Base-by-base conservation (phyloP, 495 filamentous ascomycete genomes). In the Alectoria sarmentosa region DNA sequence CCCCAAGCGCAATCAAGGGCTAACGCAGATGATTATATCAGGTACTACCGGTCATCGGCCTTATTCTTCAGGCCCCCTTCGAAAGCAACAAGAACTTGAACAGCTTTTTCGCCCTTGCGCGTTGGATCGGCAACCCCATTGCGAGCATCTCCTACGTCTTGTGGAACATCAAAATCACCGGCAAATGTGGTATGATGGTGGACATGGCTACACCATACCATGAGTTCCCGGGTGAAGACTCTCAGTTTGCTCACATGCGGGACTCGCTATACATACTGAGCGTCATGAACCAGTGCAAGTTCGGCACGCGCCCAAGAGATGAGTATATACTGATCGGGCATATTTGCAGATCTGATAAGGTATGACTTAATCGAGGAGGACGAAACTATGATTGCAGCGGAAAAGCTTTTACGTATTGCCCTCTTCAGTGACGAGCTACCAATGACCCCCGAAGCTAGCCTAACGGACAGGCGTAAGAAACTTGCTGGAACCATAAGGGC, bases 101-200 rank as follows among this genome's bases (percentile, higher is more conserved):
- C 36, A 78, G 74, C 28, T 36, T 79, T 17, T 66, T 73, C 21
- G 75, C 76, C 4, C 65, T 71, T 9, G 62, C 67, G 9, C 52
- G 79, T 48, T 80, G 79, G 74, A 30, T 78, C 4, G 76, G 79
- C 2, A 72, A 65, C 23, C 78, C 76, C 0, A 77, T 80, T 2
- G 69, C 72, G 9, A 71, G 71, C 15, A 66, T 80, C 15, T 66
- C 73, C 6, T 79, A 75, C 54, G 76, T 76, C 5, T 72, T 80
- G 6, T 80, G 78, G 78, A 79, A 81, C 57, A 80, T 81, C 69
- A 75, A 70, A 62, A 70, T 81, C 23, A 77, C 72, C 7, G 78
- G 74, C 21, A 81, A 75, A 66, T 79, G 76, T 42, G 78, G 79
- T 13, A 64, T 78, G 58, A 73, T 79, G 67, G 74, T 76, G 15